Evolutionary conservation across 1,284 basidiomycete species (phyloP), one percentile per base, ranked within the genome.

Genomic region (Boletellus deceptivus): DNA sequence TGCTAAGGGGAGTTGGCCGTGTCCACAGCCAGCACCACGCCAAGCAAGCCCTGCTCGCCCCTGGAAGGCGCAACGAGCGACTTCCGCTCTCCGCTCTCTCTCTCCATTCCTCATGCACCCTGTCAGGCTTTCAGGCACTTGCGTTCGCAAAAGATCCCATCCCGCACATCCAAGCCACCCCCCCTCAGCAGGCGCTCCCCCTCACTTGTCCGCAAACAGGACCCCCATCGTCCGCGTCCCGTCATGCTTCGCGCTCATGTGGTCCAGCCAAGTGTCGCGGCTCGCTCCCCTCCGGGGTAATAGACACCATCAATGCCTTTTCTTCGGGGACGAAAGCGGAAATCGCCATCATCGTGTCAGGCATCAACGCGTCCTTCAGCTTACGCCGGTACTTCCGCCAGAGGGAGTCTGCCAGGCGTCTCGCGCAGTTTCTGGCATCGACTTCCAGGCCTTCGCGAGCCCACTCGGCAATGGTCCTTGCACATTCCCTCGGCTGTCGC

Each of bases 1-100:
- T 86, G 84, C 83, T 80, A 72, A 80, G 76, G 79, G 78, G 77
- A 71, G 75, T 71, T 63, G 69, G 75, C 67, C 71, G 75, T 71
- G 69, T 74, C 68, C 74, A 72, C 72, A 79, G 77, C 75, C 79
- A 76, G 66, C 71, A 67, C 17, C 70, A 74, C 70, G 68, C 75
- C 63, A 73, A 76, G 60, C 72, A 68, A 55, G 56, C 56, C 55
- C 45, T 57, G 38, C 53, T 55, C 58, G 54, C 51, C 52, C 53
- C 57, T 50, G 52, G 45, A 45, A 53, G 46, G 49, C 50, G 51
- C 48, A 51, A 43, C 49, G 50, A 43, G 40, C 52, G 38, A 33
- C n/a, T 46, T 37, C 50, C 48, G 49, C 45, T 46, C 46, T 27
- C 43, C 43, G 34, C 44, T 49, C 45, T 48, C 13, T 47, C 46